Conservation (phyloP, 306 rosid genomes). For the Prinsepia uniflora region DNA sequence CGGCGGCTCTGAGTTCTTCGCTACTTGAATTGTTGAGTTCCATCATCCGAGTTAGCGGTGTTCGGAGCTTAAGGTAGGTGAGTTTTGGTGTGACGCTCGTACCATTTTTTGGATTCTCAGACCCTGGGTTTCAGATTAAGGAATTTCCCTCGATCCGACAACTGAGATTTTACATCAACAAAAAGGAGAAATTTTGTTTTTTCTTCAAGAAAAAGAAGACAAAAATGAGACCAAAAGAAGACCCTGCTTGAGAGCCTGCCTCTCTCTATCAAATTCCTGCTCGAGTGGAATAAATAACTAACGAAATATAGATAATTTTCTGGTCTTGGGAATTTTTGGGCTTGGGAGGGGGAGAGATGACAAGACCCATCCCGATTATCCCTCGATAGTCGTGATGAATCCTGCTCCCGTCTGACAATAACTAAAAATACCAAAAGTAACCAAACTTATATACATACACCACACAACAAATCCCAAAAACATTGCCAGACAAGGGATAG, state of each 20-base stretch:
- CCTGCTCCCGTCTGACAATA: no score
- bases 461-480: no score
- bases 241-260: constrained; percentile 46
- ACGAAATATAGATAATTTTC: no score
- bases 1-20: constrained; percentile 45
- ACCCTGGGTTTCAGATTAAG: neutral
- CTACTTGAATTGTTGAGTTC: constrained; percentile 64
- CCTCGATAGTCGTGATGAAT: no score
- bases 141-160: constrained; percentile 46
- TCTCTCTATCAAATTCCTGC: neutral
- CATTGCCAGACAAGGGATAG: no score
- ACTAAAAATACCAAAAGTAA: no score
- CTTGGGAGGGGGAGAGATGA: no score
- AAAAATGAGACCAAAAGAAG: constrained; percentile 52
- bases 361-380: no score
- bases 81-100: constrained; percentile 35
- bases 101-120: constrained; percentile 53
- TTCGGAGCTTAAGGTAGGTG: constrained; percentile 33
- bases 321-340: no score
- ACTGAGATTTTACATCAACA: constrained; percentile 39
- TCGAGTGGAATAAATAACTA: no score
- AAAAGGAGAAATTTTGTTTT: constrained; percentile 21
- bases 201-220: constrained; percentile 25
- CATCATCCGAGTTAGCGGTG: constrained; percentile 63
- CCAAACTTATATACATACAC: no score